Base-by-base conservation (phyloP, 257 asterid species). In the Scutellaria minor region DNA sequence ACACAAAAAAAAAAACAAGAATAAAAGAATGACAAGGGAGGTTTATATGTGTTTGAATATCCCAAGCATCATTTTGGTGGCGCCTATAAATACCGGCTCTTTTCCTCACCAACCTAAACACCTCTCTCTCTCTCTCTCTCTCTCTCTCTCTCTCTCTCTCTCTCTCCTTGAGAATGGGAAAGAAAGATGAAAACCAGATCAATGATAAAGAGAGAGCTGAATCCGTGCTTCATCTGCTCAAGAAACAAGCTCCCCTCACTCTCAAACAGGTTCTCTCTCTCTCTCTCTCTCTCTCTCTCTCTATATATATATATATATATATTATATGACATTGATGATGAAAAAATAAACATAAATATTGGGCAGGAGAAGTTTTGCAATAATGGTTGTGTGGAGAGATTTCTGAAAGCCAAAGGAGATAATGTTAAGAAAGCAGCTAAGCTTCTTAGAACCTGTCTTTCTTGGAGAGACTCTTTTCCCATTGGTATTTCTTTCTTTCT, bases 361-460 rank as follows among this genome's bases (percentile, higher is more conserved):
- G 2, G 12, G 76, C 90, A 93, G 96, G 98, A 91, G 81, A 88
- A 86, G 42, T 86, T 79, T 76, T 91, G 97, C 85, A 88, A 75
- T 58, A 72, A 63, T 68, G 91, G 61, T n/a, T 89, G 98, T 75
- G 89, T 93, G 66, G 93, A 85, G 87, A 83, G 97, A 74, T 89
- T 89, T 74, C 73, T 93, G 78, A 85, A 80, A 83, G 84, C 83
- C 60, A 93, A 85, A 83, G 96, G 96, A 1, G 87, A 86, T 31
- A 86, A 54, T 83, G 96, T 88, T 72, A 93, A 93, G 85, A 91
- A 84, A 86, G 88, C 97, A 66, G 86, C 95, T 20, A 93, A 91
- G 83, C 96, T 86, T 50, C 90, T 91, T 14, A 82, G 87, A 53
- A 82, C 45, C 44, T 91, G 96, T 78, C 97, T 93, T 62, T 76